Evolutionary conservation across 2,329 filamentous ascomycete species (phyloP), one percentile per base, ranked within the genome.

Genomic region (Arthroderma sp.): DNA sequence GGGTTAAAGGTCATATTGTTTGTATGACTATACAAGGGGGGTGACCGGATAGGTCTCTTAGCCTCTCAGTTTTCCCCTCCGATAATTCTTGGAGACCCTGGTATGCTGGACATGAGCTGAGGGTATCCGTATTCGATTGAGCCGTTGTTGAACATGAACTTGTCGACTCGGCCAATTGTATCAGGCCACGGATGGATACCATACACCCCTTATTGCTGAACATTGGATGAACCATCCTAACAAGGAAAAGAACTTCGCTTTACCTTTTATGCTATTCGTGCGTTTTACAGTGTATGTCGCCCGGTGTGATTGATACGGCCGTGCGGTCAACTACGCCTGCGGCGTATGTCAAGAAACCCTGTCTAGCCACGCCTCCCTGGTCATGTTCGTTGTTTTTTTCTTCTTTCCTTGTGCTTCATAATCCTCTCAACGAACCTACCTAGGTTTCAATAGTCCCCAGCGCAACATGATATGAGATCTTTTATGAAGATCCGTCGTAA

Each of bases 1-100:
- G 23, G 23, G 44, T 31, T 15, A 23, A 49, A 49, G n/a, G 44
- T 49, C 44, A 49, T 49, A 49, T 31, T 28, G 44, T 49, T 49
- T 49, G 44, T 49, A 49, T 49, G 44, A 49, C 44, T 49, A 49
- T 49, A 49, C 44, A 28, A 25, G 23, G 44, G 44, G 21, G 13
- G 19, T 23, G 44, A 31, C 44, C 21, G 6, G 44, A 49, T 49
- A 31, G 44, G 25, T 31, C 44, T 49, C 44, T 31, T 11, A 31
- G 23, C 23, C n/a, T 31, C 17, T 31, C 13, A 21, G 17, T 7
- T 13, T n/a, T 28, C 19, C 13, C 44, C 44, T n/a, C 44, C 15
- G 35, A n/a, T 13, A n/a, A 4, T 11, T 9, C 13, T 17, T 49
- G 25, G 23, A 49, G 44, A 49, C 44, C 21, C 44, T 31, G 7